Evolutionary conservation across 192 early-diverging fungal species (phyloP).

Genomic region (Podila epigama): DNA sequence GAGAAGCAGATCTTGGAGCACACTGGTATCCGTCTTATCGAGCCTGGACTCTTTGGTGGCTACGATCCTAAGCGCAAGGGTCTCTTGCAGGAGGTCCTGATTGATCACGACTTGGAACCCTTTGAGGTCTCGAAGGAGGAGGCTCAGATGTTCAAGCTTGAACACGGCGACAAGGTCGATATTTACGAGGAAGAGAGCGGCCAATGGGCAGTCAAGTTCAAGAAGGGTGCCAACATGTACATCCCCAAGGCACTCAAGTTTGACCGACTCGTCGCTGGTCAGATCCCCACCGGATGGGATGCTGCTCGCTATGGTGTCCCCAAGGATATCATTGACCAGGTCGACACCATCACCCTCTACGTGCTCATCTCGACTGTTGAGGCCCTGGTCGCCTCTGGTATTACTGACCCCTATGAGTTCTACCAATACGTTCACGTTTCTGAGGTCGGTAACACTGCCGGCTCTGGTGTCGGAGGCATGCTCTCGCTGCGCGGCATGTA

Average conservation of each 20-base stretch:
- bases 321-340: slow-evolving; percentile 88
- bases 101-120: slow-evolving; percentile 86
- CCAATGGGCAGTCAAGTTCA: slow-evolving; percentile 80
- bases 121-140: slow-evolving; percentile 90
- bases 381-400: slow-evolving; percentile 88
- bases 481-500: slow-evolving; percentile 80
- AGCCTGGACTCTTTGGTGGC: slow-evolving; percentile 84
- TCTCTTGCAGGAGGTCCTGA: slow-evolving; percentile 88
- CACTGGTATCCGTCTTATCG: slow-evolving; percentile 91
- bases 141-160: slow-evolving; percentile 80
- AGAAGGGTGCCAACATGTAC: slow-evolving; percentile 88
- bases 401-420: slow-evolving; percentile 97
- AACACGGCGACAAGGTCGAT: slow-evolving; percentile 83
- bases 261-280: slow-evolving; percentile 86
- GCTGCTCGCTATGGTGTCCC: slow-evolving; percentile 93
- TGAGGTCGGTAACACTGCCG: slow-evolving; percentile 90
- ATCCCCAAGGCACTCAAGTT: slow-evolving; percentile 94
- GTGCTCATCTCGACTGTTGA: slow-evolving; percentile 91
- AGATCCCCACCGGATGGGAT: slow-evolving; percentile 95
- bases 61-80: slow-evolving; percentile 87
- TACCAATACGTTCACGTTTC: slow-evolving; percentile 96
- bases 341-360: slow-evolving; percentile 91
- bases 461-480: slow-evolving; percentile 92
- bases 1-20: slow-evolving; percentile 90
- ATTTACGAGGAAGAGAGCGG: slow-evolving; percentile 71